phyloP scores from a whole-genome alignment of 31 red algal species.

The Odonthalia washingtoniensis region DNA sequence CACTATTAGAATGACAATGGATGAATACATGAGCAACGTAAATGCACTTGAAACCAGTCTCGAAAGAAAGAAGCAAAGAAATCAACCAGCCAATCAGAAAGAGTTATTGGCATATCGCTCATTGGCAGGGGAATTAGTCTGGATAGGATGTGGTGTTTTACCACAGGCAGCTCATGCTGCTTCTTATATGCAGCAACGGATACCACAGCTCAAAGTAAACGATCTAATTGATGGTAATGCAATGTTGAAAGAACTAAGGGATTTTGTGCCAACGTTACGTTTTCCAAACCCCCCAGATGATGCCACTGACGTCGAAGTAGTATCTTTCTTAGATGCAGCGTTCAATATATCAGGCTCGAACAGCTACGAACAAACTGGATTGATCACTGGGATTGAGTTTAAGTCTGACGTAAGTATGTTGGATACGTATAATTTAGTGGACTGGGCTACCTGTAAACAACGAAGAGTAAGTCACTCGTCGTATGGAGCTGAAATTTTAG shows the following conservation, averaged over 20 bases:
- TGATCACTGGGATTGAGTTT: not conserved
- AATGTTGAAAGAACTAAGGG: not conserved
- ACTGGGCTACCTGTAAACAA: conserved; percentile 4
- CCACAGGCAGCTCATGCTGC: not conserved
- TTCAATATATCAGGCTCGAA: not conserved
- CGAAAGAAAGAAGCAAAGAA: not conserved
- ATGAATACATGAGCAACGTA: not conserved
- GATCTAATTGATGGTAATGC: not conserved
- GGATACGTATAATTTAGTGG: not conserved
- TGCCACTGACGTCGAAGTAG: not conserved
- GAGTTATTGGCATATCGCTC: not conserved
- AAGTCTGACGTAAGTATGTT: not conserved
- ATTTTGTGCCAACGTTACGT: not conserved
- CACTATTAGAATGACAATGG: not conserved
- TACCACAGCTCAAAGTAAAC: not conserved
- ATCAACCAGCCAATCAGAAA: not conserved
- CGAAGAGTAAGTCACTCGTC: conserved; percentile 5
- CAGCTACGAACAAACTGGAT: conserved; percentile 10
- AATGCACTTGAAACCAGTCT: not conserved
- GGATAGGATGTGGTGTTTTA: not conserved
- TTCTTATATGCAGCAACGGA: not conserved
- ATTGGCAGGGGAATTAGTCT: not conserved
- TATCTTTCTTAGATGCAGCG: not conserved
- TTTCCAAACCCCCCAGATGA: not conserved
- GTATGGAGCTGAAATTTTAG: conserved; percentile 24